Conservation (phyloP, 176 grass and related monocot genomes). For the Phoenix roebelenii region DNA sequence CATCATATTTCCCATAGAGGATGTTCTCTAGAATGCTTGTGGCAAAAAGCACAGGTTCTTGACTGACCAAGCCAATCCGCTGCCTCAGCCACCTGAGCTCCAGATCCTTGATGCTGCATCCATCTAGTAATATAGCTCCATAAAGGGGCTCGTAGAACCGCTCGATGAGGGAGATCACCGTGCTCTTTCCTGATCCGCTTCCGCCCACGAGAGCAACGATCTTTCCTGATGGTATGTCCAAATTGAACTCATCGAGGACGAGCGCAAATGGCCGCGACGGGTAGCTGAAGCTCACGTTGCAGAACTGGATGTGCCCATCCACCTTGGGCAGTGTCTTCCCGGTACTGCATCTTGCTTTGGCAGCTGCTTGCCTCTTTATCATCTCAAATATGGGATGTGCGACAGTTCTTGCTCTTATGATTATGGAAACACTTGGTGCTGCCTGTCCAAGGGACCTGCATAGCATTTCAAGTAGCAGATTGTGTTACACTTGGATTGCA, state of each 20-base stretch:
- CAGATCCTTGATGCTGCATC: constrained; percentile 58
- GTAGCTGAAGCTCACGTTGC: constrained; percentile 58
- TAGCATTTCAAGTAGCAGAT: too few species aligned
- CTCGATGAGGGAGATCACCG: constrained; percentile 86
- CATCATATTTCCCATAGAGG: constrained; percentile 76
- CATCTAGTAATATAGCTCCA: constrained; percentile 53
- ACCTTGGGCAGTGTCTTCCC: constrained; percentile 43
- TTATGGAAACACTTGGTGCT: constrained; percentile 79
- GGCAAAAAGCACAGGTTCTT: constrained; percentile 93
- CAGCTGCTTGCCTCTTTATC: constrained; percentile 77
- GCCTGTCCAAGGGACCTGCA: constrained; percentile 71
- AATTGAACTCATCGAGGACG: constrained; percentile 54
- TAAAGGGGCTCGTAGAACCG: constrained; percentile 82
- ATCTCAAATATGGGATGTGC: constrained; percentile 93
- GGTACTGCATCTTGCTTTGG: constrained; percentile 38
- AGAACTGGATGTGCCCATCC: constrained; percentile 68
- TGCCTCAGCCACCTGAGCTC: constrained; percentile 78
- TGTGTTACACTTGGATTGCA: too few species aligned
- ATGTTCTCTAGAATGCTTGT: constrained; percentile 98
- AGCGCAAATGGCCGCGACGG: constrained; percentile 73
- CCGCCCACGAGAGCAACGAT: constrained; percentile 78
- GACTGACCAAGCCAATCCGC: constrained; percentile 91
- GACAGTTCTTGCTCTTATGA: constrained; percentile 66
- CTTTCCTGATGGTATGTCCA: constrained; percentile 80
- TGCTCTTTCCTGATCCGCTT: constrained; percentile 94